Percentiles rank a stretch among this genome's conserved stretches.
Evolutionary conservation across 768 basidiomycete species (phyloP).

Genomic region (Tephrocybe sp.): DNA sequence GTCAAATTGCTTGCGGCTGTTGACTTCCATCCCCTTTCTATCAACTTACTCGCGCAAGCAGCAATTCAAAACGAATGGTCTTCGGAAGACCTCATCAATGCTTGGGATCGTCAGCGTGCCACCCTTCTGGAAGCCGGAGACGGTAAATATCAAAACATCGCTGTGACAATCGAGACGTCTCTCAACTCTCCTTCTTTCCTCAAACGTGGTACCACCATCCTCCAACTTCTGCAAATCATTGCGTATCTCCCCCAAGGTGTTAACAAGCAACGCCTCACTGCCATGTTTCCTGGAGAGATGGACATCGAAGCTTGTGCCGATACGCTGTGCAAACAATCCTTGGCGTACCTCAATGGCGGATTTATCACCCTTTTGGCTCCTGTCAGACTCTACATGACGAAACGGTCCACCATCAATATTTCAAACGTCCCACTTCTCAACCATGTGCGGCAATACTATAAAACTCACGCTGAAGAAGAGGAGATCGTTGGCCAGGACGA

Average conservation of each 20-base stretch:
- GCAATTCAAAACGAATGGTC: constrained; percentile 17
- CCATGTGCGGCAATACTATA: constrained; percentile 4
- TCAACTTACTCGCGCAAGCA: constrained; percentile 15
- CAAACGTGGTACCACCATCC: not conserved
- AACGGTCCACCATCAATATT: not conserved
- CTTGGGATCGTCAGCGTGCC: constrained; percentile 11
- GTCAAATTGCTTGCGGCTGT: constrained; percentile 8
- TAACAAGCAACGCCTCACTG: not conserved
- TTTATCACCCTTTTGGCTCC: constrained; percentile 15
- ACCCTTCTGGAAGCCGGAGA: constrained; percentile 6
- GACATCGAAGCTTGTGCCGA: constrained; percentile 1
- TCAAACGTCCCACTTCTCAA: constrained; percentile 1
- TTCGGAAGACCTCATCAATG: constrained; percentile 2
- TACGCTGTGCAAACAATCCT: constrained; percentile 7
- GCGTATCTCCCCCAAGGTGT: constrained; percentile 15
- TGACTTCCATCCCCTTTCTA: constrained; percentile 17
- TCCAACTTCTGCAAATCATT: constrained; percentile 5
- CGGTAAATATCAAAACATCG: constrained; percentile 11
- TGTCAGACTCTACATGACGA: constrained; percentile 12
- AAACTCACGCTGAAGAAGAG: not conserved
- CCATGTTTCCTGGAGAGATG: not conserved
- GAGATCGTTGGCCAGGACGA: not conserved
- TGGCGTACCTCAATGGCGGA: constrained; percentile 6
- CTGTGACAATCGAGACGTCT: constrained; percentile 10
- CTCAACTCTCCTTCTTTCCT: constrained; percentile 11